phyloP scores from a whole-genome alignment of 371 early-diverging fungal species.

The Umbelopsis sp. region DNA sequence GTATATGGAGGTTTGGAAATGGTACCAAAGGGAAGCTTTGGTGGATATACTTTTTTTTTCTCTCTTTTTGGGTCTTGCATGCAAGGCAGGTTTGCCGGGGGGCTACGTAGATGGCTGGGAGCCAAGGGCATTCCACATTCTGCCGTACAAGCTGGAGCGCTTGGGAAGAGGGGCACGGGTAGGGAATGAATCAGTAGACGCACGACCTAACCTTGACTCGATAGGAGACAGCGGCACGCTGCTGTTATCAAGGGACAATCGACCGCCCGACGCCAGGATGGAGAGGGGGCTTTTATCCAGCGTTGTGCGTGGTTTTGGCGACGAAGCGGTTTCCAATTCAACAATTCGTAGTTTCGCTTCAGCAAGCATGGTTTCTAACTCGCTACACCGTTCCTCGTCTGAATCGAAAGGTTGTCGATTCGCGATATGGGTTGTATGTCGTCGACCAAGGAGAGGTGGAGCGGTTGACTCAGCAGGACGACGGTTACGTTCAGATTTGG shows the following conservation, averaged over 20 bases:
- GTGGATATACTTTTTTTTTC: too few species aligned
- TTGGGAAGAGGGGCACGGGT: slow-evolving; percentile 21
- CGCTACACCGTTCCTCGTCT: slow-evolving; percentile 27
- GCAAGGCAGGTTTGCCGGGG: neutral
- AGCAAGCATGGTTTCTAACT: slow-evolving; percentile 34
- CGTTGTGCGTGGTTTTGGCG: slow-evolving; percentile 16
- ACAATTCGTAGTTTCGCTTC: slow-evolving; percentile 39
- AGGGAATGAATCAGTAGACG: slow-evolving; percentile 3
- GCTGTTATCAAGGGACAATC: slow-evolving; percentile 12
- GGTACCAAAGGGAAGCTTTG: too few species aligned
- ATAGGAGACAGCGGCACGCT: slow-evolving; percentile 11
- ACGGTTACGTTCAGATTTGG: neutral
- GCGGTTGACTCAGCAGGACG: neutral
- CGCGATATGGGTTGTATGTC: slow-evolving; percentile 1
- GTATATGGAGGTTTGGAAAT: too few species aligned
- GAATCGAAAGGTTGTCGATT: neutral
- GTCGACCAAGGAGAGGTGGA: slow-evolving; percentile 1
- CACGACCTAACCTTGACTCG: neutral
- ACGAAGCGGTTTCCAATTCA: slow-evolving; percentile 28
- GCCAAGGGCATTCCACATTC: slow-evolving; percentile 27
- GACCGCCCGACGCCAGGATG: slow-evolving; percentile 20
- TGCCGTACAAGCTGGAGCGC: slow-evolving; percentile 31
- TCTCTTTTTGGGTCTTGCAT: too few species aligned
- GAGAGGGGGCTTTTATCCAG: slow-evolving; percentile 7
- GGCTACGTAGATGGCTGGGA: neutral